These are phyloP conservation scores for Tetragonia tetragonoides DNA, from an alignment of 148 eudicot species.

Conservation along the genomic window DNA sequence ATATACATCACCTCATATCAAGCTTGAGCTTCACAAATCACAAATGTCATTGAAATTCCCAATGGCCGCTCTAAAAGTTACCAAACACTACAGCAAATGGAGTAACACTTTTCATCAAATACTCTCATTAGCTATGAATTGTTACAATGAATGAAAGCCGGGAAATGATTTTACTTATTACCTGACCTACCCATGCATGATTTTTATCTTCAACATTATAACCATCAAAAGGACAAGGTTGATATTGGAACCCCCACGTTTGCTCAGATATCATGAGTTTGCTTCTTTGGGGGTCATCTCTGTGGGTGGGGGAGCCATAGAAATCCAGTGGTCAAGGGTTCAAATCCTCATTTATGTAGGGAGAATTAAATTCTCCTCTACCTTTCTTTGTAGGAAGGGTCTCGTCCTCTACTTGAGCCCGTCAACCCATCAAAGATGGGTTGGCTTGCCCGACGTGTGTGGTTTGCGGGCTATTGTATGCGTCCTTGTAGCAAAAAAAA, in stretches of 20 bases:
- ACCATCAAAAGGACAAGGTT: not conserved
- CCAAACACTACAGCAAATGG: not conserved
- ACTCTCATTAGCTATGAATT: conserved; percentile 20
- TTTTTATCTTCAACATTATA: conserved; percentile 22
- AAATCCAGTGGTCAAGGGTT: too few species aligned
- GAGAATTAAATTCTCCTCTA: too few species aligned
- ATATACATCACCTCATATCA: conserved; percentile 9
- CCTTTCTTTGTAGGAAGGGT: too few species aligned
- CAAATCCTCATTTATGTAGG: too few species aligned
- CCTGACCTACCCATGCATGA: conserved; percentile 23
- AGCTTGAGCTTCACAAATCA: conserved; percentile 15
- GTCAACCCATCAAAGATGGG: too few species aligned
- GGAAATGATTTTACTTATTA: conserved; percentile 21
- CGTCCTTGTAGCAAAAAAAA: too few species aligned
- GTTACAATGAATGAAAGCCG: not conserved
- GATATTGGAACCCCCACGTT: conserved; percentile 28
- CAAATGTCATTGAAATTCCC: conserved; percentile 24
- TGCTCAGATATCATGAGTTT: conserved; percentile 18
- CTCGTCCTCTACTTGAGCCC: too few species aligned
- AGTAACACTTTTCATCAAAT: conserved; percentile 18
- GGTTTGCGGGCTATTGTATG: too few species aligned
- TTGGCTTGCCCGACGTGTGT: too few species aligned
- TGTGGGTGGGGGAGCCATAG: too few species aligned
- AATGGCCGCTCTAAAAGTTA: conserved; percentile 15
- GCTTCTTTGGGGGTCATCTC: not conserved